Conservation (phyloP, 495 filamentous ascomycete species). For the Penicillium herquei region DNA sequence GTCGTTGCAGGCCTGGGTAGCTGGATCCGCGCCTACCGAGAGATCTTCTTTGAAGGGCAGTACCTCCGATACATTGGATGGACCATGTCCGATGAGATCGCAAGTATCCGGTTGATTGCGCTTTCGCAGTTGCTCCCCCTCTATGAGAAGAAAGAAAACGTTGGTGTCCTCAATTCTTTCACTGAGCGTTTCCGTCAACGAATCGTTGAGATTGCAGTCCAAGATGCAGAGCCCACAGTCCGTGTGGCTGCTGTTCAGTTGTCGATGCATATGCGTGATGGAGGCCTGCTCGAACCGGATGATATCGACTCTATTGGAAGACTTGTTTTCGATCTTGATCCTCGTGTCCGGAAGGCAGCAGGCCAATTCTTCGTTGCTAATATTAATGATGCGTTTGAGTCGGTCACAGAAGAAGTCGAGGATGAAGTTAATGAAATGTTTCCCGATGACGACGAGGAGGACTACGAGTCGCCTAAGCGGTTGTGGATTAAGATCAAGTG, state of each 20-base stretch:
- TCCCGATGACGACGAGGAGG: conserved; percentile 62
- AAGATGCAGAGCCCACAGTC: conserved; percentile 74
- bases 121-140: conserved; percentile 77
- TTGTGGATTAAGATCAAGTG: conserved; percentile 92
- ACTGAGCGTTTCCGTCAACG: conserved; percentile 84
- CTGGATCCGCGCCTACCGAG: conserved; percentile 82
- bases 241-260: conserved; percentile 76
- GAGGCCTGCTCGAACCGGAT: conserved; percentile 81
- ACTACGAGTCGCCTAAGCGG: conserved; percentile 69
- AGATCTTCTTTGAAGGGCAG: conserved; percentile 80
- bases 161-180: conserved; percentile 76
- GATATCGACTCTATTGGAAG: conserved; percentile 85
- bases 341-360: conserved; percentile 79
- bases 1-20: conserved; percentile 79
- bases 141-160: conserved; percentile 71
- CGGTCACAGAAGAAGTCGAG: conserved; percentile 77
- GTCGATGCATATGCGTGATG: conserved; percentile 76
- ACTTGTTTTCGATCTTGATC: conserved; percentile 83
- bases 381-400: conserved; percentile 76
- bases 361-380: conserved; percentile 86
- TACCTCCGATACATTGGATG: conserved; percentile 94
- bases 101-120: conserved; percentile 69
- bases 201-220: conserved; percentile 89
- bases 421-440: conserved; percentile 73
- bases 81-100: conserved; percentile 77